These are phyloP conservation scores for Ophiostoma ips DNA, from an alignment of 2,329 filamentous ascomycete genomes.

Conservation along the genomic window DNA sequence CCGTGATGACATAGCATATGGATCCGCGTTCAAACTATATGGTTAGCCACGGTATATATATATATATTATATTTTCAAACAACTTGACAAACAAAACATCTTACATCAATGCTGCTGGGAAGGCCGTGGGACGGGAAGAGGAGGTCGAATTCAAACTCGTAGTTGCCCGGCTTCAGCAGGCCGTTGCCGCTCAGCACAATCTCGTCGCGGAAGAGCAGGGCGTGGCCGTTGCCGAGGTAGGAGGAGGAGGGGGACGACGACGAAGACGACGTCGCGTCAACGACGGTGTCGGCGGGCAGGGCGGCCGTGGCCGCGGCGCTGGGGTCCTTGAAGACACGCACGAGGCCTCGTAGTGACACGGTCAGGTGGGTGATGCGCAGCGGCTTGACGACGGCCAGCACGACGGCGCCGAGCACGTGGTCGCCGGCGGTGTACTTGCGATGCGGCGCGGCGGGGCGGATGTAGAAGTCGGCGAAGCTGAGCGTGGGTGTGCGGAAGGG, in stretches of 20 bases:
- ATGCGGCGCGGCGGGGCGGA: slow-evolving; percentile 64
- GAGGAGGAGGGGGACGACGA: slow-evolving; percentile 15
- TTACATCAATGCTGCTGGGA: slow-evolving; percentile 84
- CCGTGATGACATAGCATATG: slow-evolving; percentile 80
- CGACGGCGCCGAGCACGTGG: slow-evolving; percentile 56
- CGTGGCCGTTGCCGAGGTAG: slow-evolving; percentile 64
- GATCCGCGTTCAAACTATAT: slow-evolving; percentile 83
- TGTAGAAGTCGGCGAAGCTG: slow-evolving; percentile 64
- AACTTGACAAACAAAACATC: neutral
- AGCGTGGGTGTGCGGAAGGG: slow-evolving; percentile 40
- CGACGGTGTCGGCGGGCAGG: slow-evolving; percentile 3
- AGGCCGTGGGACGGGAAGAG: slow-evolving; percentile 28
- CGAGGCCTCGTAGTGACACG: slow-evolving; percentile 63
- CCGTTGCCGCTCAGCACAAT: slow-evolving; percentile 68
- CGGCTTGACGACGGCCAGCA: slow-evolving; percentile 59
- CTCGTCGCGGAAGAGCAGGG: slow-evolving; percentile 73
- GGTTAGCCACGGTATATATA: neutral
- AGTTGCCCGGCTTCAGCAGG: slow-evolving; percentile 56
- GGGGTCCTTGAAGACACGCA: slow-evolving; percentile 63
- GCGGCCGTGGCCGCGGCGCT: slow-evolving; percentile 30
- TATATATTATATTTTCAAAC: neutral
- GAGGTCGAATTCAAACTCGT: slow-evolving; percentile 52
- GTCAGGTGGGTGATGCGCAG: slow-evolving; percentile 68
- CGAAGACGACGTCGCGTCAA: slow-evolving; percentile 19
- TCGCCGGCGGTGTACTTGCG: slow-evolving; percentile 65